Conservation (phyloP, 768 basidiomycete genomes). For the Auriculariales sp. region DNA sequence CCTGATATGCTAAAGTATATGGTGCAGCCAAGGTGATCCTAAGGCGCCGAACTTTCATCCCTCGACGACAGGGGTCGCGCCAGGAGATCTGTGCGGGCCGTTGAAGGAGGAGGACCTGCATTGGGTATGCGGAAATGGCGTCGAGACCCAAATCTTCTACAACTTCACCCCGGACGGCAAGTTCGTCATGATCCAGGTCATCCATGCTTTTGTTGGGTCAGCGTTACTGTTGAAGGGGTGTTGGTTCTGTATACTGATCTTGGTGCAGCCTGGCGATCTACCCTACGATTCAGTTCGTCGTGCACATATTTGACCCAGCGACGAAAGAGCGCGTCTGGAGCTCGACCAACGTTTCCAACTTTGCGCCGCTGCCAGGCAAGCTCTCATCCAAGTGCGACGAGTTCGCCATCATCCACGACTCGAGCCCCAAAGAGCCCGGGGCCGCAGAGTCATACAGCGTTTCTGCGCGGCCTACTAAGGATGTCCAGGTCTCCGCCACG, state of each 20-base stretch:
- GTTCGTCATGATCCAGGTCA: constrained; percentile 67
- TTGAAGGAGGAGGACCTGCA: constrained; percentile 62
- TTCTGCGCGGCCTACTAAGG: constrained; percentile 60
- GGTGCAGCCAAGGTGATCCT: constrained; percentile 3
- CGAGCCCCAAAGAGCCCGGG: constrained; percentile 36
- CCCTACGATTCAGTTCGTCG: constrained; percentile 87
- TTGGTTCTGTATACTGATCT: no score
- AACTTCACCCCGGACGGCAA: constrained; percentile 66
- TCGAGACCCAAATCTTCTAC: constrained; percentile 90
- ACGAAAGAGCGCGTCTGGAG: constrained; percentile 71
- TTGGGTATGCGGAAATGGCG: constrained; percentile 73
- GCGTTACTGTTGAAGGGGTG: constrained; percentile 16
- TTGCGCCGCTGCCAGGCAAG: constrained; percentile 51
- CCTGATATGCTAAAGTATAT: background rate
- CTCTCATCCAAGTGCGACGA: constrained; percentile 75
- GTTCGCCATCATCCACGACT: constrained; percentile 59
- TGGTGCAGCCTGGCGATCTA: constrained; percentile 22
- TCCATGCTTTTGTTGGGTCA: constrained; percentile 81
- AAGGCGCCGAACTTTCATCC: constrained; percentile 70
- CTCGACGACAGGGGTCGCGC: constrained; percentile 44
- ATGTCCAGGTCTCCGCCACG: constrained; percentile 69
- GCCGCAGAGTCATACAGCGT: constrained; percentile 65
- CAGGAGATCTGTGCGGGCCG: constrained; percentile 54
- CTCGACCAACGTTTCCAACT: constrained; percentile 73
- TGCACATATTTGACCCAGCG: constrained; percentile 71